Evolutionary conservation across 768 basidiomycete genomes (phyloP).

Genomic region (Lactarius sp.): DNA sequence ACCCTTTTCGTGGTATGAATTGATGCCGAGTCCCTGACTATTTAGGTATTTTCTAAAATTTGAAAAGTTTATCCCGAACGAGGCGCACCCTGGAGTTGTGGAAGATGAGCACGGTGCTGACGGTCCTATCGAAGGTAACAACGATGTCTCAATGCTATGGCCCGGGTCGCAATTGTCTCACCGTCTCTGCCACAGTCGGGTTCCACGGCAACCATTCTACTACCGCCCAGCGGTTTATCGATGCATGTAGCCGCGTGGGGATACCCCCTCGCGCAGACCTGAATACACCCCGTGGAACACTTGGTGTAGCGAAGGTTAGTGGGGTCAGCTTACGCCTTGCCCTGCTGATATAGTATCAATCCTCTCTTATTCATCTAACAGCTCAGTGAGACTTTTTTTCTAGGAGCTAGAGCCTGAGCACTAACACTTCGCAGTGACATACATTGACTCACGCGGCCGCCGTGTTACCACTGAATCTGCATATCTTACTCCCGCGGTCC

Average conservation of each 20-base stretch:
- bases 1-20: not conserved
- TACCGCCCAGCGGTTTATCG: conserved; percentile 48
- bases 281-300: conserved; percentile 49
- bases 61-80: conserved; percentile 51
- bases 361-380: conserved; percentile 10
- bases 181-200: conserved; percentile 38
- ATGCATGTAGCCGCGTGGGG: conserved; percentile 46
- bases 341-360: not conserved
- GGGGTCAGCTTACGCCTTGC: not conserved
- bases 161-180: not conserved
- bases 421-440: conserved; percentile 51
- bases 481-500: conserved; percentile 61
- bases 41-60: conserved; percentile 67
- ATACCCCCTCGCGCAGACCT: conserved; percentile 53
- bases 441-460: conserved; percentile 46
- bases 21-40: not conserved
- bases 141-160: not conserved
- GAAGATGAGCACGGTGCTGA: conserved; percentile 40
- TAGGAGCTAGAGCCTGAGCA: not conserved
- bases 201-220: conserved; percentile 47
- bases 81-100: conserved; percentile 48
- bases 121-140: conserved; percentile 47
- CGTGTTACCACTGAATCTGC: conserved; percentile 63
- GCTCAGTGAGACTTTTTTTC: conserved; percentile 29
- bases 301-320: conserved; percentile 58